Evolutionary conservation across 2,329 filamentous ascomycete genomes (phyloP).

Genomic region (Fusarium equiseti): DNA sequence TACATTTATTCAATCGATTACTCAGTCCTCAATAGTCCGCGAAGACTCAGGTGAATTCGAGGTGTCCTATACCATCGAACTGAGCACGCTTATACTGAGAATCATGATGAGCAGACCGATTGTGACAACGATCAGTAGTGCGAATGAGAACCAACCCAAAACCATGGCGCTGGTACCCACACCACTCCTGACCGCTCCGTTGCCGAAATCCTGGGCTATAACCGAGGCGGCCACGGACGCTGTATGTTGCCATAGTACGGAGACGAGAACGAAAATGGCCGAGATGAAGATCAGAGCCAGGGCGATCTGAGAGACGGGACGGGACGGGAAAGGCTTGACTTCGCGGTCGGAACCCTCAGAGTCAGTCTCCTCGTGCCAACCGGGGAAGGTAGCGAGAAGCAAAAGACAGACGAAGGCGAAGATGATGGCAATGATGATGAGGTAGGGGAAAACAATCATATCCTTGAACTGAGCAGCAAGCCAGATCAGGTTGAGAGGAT

Average conservation of each 20-base stretch:
- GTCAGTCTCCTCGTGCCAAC: constrained; percentile 94
- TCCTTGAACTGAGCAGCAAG: constrained; percentile 97
- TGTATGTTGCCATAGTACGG: constrained; percentile 90
- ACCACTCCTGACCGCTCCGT: constrained; percentile 86
- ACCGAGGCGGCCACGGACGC: constrained; percentile 95
- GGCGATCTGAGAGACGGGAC: constrained; percentile 91
- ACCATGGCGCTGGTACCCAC: constrained; percentile 97
- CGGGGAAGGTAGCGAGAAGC: constrained; percentile 94
- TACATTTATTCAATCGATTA: constrained; percentile 38
- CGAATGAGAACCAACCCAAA: constrained; percentile 97
- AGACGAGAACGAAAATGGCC: constrained; percentile 79
- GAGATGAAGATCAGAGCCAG: constrained; percentile 90
- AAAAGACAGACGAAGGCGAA: constrained; percentile 97
- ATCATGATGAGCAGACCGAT: constrained; percentile 97
- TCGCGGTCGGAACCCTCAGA: constrained; percentile 85
- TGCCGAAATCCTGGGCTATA: constrained; percentile 92
- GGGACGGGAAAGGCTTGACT: constrained; percentile 92
- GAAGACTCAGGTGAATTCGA: constrained; percentile 33
- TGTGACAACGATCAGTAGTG: constrained; percentile 92
- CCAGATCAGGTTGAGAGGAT: constrained; percentile 97
- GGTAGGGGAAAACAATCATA: constrained; percentile 96
- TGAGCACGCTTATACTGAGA: constrained; percentile 86
- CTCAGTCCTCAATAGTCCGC: constrained; percentile 34
- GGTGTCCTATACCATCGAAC: constrained; percentile 62
- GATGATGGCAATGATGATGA: constrained; percentile 97